Conservation (phyloP, 495 filamentous ascomycete species). For the Aspergillus steynii region DNA sequence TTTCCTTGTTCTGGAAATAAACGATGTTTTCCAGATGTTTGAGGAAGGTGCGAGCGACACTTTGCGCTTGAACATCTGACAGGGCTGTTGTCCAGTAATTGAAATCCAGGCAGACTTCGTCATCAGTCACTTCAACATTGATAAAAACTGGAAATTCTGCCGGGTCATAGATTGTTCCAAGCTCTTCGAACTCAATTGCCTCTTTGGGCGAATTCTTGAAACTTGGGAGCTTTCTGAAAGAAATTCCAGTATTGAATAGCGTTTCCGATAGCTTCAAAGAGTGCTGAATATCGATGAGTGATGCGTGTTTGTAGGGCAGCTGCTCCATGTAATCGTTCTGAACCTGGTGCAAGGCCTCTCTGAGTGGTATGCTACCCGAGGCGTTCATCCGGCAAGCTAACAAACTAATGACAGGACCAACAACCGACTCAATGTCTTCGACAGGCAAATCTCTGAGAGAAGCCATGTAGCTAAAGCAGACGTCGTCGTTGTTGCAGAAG, state of each 20-base stretch:
- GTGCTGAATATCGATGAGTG: constrained; percentile 57
- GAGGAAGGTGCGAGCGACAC: constrained; percentile 51
- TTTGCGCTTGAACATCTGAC: constrained; percentile 50
- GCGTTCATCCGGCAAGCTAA: constrained; percentile 51
- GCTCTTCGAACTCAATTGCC: constrained; percentile 39
- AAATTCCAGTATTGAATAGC: constrained; percentile 48
- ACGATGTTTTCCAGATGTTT: constrained; percentile 46
- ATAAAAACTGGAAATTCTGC: constrained; percentile 57
- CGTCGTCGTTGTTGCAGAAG: constrained; percentile 50
- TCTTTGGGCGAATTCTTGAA: constrained; percentile 21
- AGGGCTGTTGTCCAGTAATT: constrained; percentile 58
- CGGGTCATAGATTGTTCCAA: constrained; percentile 52
- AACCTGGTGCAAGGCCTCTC: constrained; percentile 36
- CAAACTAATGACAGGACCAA: constrained; percentile 57
- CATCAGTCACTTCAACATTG: constrained; percentile 53
- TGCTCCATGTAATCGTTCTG: constrained; percentile 54
- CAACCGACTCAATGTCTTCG: constrained; percentile 44
- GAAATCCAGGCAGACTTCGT: constrained; percentile 47
- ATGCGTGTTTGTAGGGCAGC: constrained; percentile 46
- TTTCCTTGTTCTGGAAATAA: constrained; percentile 25
- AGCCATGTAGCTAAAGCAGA: constrained; percentile 55
- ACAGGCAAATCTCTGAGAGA: constrained; percentile 52
- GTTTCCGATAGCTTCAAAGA: constrained; percentile 26
- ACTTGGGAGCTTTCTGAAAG: constrained; percentile 42
- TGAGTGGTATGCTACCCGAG: constrained; percentile 23